phyloP scores from a whole-genome alignment of 371 early-diverging fungal species.

The Mucor irregularis region DNA sequence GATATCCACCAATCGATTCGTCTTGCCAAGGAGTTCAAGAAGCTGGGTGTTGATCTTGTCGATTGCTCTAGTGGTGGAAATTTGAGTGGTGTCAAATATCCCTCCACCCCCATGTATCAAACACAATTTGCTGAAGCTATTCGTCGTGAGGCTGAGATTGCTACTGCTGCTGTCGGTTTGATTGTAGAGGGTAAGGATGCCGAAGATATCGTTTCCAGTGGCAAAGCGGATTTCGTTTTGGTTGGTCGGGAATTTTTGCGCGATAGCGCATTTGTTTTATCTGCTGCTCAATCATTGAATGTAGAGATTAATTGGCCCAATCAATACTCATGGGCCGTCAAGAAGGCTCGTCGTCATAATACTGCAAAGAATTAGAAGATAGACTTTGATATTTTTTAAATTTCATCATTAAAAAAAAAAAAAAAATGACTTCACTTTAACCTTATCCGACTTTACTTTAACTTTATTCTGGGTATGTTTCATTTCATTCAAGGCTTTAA shows the following conservation, averaged over 20 bases:
- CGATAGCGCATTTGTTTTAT: slow-evolving; percentile 61
- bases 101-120: slow-evolving; percentile 65
- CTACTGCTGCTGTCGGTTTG: slow-evolving; percentile 73
- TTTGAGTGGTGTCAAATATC: slow-evolving; percentile 49
- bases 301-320: slow-evolving; percentile 15
- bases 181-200: slow-evolving; percentile 71
- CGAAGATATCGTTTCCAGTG: slow-evolving; percentile 62
- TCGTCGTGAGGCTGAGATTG: slow-evolving; percentile 66
- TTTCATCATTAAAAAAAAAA: no score
- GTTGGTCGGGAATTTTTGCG: slow-evolving; percentile 77
- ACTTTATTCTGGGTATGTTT: no score
- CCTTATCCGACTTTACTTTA: no score
- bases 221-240: slow-evolving; percentile 72
- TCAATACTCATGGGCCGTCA: slow-evolving; percentile 23
- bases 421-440: no score
- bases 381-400: no score
- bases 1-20: slow-evolving; percentile 64
- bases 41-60: slow-evolving; percentile 71
- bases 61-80: slow-evolving; percentile 76
- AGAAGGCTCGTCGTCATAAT: slow-evolving; percentile 20
- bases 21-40: slow-evolving; percentile 53
- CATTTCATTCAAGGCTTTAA: no score
- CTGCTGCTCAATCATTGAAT: slow-evolving; percentile 13
- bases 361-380: background rate
- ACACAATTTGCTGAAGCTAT: slow-evolving; percentile 49